These are phyloP conservation scores for Coniochaeta sp. DNA, from an alignment of 2,329 filamentous ascomycete genomes.

Conservation along the genomic window DNA sequence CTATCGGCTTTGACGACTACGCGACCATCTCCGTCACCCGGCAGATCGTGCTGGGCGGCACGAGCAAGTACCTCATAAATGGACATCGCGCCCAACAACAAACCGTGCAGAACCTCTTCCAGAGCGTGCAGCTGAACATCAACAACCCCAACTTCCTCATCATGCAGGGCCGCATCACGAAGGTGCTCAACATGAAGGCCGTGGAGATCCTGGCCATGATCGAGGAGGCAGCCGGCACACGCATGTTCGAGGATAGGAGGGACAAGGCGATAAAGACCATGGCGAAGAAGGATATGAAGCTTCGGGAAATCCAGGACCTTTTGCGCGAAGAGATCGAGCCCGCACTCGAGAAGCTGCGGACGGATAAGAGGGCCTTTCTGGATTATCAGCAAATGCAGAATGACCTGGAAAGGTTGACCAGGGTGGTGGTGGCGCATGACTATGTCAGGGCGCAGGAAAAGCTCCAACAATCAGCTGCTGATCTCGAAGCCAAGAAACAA, in stretches of 20 bases:
- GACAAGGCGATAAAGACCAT: slow-evolving; percentile 98
- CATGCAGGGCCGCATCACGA: slow-evolving; percentile 98
- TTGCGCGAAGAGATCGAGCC: slow-evolving; percentile 94
- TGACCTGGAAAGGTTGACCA: slow-evolving; percentile 85
- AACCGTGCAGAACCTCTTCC: slow-evolving; percentile 96
- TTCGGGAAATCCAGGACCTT: slow-evolving; percentile 90
- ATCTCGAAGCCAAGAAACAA: slow-evolving; percentile 80
- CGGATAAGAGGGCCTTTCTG: slow-evolving; percentile 91
- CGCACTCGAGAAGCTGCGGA: slow-evolving; percentile 89
- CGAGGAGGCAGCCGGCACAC: slow-evolving; percentile 92
- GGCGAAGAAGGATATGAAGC: slow-evolving; percentile 97
- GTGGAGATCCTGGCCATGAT: slow-evolving; percentile 98
- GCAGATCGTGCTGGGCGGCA: slow-evolving; percentile 93
- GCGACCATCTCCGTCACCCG: slow-evolving; percentile 91
- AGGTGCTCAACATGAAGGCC: slow-evolving; percentile 98
- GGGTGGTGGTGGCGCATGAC: slow-evolving; percentile 90
- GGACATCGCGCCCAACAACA: slow-evolving; percentile 96
- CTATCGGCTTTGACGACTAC: slow-evolving; percentile 96
- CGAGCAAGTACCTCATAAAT: slow-evolving; percentile 98
- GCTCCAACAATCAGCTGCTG: slow-evolving; percentile 70
- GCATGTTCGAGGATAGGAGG: slow-evolving; percentile 96
- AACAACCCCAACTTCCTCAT: slow-evolving; percentile 99
- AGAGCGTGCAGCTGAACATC: slow-evolving; percentile 97
- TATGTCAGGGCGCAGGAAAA: slow-evolving; percentile 83
- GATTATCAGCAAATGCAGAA: slow-evolving; percentile 98